Evolutionary conservation across 1,284 basidiomycete genomes (phyloP).

Genomic region (Irpex sp.): DNA sequence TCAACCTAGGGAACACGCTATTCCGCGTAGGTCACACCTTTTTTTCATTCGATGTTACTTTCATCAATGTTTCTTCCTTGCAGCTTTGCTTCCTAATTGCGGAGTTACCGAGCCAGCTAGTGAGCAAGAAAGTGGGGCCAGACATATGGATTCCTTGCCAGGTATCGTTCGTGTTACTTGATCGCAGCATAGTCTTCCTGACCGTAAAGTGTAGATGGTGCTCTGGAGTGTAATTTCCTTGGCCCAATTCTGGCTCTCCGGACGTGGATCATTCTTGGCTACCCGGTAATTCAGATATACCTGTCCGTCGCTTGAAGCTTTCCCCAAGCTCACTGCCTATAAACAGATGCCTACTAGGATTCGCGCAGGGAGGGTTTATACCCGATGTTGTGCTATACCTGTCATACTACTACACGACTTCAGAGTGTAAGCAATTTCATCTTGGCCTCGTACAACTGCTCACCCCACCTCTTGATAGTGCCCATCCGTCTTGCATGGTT

Average conservation of each 20-base stretch:
- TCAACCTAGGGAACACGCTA: constrained; percentile 56
- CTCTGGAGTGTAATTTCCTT: constrained; percentile 53
- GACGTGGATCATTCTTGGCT: constrained; percentile 47
- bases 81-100: constrained; percentile 54
- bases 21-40: constrained; percentile 12
- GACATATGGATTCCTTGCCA: constrained; percentile 73
- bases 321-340: constrained; percentile 26
- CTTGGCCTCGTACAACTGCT: neutral
- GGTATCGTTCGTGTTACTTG: constrained; percentile 25
- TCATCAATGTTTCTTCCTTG: neutral
- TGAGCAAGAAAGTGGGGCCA: constrained; percentile 66
- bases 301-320: constrained; percentile 1
- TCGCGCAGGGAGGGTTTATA: constrained; percentile 60
- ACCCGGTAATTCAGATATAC: constrained; percentile 17
- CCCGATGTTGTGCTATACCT: constrained; percentile 63
- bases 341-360: constrained; percentile 29
- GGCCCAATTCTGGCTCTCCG: constrained; percentile 58
- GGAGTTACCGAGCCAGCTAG: constrained; percentile 64
- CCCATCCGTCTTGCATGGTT: constrained; percentile 63
- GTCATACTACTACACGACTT: constrained; percentile 67
- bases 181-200: neutral
- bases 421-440: constrained; percentile 29
- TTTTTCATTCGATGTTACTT: neutral
- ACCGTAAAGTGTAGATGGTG: constrained; percentile 33
- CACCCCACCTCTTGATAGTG: constrained; percentile 24